A percentile compares a stretch with the other conserved stretches of the same genome.
phyloP scores from a whole-genome alignment of 805 yeast species.

The Candida maesae region DNA sequence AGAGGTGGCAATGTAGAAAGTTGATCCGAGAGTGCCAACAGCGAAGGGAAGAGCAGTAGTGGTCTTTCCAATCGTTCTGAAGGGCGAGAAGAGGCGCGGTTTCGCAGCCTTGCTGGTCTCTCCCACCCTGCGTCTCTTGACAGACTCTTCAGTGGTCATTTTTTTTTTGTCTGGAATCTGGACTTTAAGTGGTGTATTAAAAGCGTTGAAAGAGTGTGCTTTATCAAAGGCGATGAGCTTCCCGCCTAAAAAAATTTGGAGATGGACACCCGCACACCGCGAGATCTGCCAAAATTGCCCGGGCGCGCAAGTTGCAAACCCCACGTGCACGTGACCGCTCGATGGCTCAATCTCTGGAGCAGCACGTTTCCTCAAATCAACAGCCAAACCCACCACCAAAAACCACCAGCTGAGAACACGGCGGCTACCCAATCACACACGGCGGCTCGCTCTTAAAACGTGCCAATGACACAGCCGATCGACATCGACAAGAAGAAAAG shows the following conservation, averaged over 20 bases:
- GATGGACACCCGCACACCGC: slow-evolving; percentile 1
- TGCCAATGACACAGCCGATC: slow-evolving; percentile 25
- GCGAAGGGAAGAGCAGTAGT: slow-evolving; percentile 83
- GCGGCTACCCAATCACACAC: too few species aligned
- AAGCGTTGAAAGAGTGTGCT: too few species aligned
- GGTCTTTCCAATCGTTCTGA: slow-evolving; percentile 88
- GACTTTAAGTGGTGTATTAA: too few species aligned
- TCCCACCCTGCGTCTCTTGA: slow-evolving; percentile 20
- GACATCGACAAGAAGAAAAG: slow-evolving; percentile 18
- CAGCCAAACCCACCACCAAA: too few species aligned
- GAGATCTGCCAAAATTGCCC: neutral
- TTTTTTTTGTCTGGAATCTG: too few species aligned
- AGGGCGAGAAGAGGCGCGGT: slow-evolving; percentile 77
- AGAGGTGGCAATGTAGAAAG: slow-evolving; percentile 82
- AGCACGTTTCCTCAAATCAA: slow-evolving; percentile 3
- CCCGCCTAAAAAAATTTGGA: neutral
- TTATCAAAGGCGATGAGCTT: slow-evolving; percentile 9
- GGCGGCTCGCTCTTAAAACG: too few species aligned
- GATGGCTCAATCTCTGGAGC: neutral
- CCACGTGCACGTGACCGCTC: too few species aligned
- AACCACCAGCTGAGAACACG: too few species aligned
- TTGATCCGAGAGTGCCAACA: slow-evolving; percentile 80
- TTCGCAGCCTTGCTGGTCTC: slow-evolving; percentile 7
- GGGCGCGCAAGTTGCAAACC: too few species aligned
- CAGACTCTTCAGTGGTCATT: slow-evolving; percentile 11